Conservation (phyloP, 108 stramenopile species). For the Skeletonema grethae region DNA sequence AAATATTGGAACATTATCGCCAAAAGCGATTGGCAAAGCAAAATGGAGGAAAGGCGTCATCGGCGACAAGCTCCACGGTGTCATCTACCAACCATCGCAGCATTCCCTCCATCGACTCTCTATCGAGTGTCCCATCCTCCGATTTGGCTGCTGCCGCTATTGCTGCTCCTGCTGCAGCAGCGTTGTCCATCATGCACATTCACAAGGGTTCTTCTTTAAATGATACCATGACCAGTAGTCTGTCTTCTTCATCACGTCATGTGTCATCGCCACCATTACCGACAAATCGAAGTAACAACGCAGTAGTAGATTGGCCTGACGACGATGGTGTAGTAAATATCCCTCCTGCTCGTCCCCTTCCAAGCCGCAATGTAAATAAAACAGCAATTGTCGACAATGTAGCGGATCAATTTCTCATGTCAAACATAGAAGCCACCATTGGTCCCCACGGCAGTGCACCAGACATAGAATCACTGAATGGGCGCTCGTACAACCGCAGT, state of each 20-base stretch:
- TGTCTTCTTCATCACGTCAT: background rate
- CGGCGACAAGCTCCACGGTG: background rate
- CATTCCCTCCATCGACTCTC: background rate
- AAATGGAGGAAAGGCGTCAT: background rate
- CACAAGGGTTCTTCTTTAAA: background rate
- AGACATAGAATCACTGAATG: slow-evolving; percentile 50
- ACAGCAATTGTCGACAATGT: background rate
- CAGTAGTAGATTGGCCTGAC: slow-evolving; percentile 3
- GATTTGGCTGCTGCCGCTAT: background rate
- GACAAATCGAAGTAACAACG: background rate
- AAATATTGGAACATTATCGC: slow-evolving; percentile 41
- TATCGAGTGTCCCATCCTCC: slow-evolving; percentile 4
- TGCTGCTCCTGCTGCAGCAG: background rate
- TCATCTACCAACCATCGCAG: background rate
- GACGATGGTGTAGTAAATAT: background rate
- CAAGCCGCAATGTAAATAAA: background rate
- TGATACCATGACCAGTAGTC: background rate
- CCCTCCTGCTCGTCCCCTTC: background rate
- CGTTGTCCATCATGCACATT: background rate
- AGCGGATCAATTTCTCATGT: slow-evolving; percentile 35
- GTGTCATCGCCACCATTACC: background rate
- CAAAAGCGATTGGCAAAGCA: slow-evolving; percentile 36
- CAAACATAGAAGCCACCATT: slow-evolving; percentile 47
- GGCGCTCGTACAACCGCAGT: slow-evolving; percentile 15
- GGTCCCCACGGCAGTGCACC: slow-evolving; percentile 45